Conservation (phyloP, 2,329 filamentous ascomycete genomes). For the Harringtonia aguacate region DNA sequence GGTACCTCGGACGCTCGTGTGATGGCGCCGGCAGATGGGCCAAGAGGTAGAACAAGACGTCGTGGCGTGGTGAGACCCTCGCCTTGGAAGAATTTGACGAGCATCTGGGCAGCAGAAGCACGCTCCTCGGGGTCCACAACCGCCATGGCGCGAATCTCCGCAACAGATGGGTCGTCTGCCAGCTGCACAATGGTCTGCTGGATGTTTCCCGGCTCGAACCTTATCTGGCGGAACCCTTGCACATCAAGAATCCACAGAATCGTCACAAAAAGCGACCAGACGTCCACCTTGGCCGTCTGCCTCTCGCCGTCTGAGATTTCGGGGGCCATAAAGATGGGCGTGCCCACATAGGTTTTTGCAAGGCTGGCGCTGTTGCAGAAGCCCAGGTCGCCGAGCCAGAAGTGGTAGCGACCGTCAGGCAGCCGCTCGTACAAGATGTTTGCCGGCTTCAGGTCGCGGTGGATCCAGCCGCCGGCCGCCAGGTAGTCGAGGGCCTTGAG, state of each 20-base stretch:
- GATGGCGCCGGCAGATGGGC: too few relatives aligned
- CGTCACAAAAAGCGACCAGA: background rate
- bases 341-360: background rate
- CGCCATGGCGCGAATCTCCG: background rate
- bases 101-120: conserved; percentile 4
- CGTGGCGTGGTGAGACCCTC: conserved; percentile 1
- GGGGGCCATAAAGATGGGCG: background rate
- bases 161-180: background rate
- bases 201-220: background rate
- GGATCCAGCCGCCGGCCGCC: background rate
- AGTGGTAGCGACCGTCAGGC: background rate
- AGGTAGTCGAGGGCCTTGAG: conserved; percentile 4
- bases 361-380: background rate
- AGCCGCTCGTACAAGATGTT: background rate
- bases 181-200: background rate
- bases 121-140: background rate
- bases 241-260: background rate
- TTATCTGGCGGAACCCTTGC: background rate
- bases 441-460: background rate
- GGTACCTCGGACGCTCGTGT: too few relatives aligned
- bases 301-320: background rate
- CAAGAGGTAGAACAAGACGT: too few relatives aligned
- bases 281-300: background rate
- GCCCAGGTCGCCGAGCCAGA: conserved; percentile 2
- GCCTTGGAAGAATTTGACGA: conserved; percentile 1